phyloP scores from a whole-genome alignment of 2,329 filamentous ascomycete genomes.

The Arthrinium puccinioides region DNA sequence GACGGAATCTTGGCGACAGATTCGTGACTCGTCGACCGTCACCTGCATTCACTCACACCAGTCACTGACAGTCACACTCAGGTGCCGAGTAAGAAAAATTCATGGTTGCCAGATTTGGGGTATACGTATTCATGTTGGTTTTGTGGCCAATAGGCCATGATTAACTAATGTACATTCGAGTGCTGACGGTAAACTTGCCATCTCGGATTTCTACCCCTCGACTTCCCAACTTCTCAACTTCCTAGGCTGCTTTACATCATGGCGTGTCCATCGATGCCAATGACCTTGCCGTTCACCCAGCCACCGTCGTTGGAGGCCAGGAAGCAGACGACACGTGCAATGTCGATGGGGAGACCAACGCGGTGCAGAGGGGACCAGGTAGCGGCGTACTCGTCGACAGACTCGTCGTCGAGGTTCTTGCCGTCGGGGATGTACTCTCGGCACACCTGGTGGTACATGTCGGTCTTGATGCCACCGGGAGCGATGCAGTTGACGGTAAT shows the following conservation, averaged over 20 bases:
- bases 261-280: slow-evolving; percentile 9
- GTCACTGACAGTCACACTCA: too few relatives aligned
- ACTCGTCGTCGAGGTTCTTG: slow-evolving; percentile 45
- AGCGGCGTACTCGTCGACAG: slow-evolving; percentile 56
- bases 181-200: too few relatives aligned
- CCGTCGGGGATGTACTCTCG: slow-evolving; percentile 56
- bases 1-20: too few relatives aligned
- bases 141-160: too few relatives aligned
- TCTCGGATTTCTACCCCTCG: too few relatives aligned
- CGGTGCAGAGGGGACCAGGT: slow-evolving; percentile 59
- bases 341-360: slow-evolving; percentile 60
- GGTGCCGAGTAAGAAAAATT: too few relatives aligned
- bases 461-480: slow-evolving; percentile 60
- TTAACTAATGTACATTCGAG: too few relatives aligned
- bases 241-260: slow-evolving; percentile 16
- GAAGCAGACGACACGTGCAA: slow-evolving; percentile 57
- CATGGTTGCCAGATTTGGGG: too few relatives aligned
- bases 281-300: slow-evolving; percentile 33
- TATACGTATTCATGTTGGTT: too few relatives aligned
- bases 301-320: slow-evolving; percentile 38
- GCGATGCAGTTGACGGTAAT: slow-evolving; percentile 63
- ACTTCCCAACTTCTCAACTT: too few relatives aligned
- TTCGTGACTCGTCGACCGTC: too few relatives aligned
- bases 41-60: too few relatives aligned
- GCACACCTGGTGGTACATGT: slow-evolving; percentile 62